Percentiles rank a stretch among this genome's conserved stretches.
Evolutionary conservation across 164 flowering plant species (phyloP).

Genomic region (Dillenia suffruticosa): DNA sequence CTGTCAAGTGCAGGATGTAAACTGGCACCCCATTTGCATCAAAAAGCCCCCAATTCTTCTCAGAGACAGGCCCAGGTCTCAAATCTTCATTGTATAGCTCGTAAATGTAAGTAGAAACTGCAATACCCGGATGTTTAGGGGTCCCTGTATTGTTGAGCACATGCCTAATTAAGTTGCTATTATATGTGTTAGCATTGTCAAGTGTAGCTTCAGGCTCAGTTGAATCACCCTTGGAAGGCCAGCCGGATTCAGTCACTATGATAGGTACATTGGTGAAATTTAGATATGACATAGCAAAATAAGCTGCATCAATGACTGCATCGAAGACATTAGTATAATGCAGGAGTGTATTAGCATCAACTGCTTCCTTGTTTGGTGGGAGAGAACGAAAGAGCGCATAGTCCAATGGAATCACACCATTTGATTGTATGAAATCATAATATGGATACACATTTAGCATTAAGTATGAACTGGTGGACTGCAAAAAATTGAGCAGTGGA

Average conservation of each 20-base stretch:
- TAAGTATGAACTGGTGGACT: slow-evolving; percentile 59
- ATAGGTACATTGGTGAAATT: slow-evolving; percentile 71
- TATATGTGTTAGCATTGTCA: slow-evolving; percentile 83
- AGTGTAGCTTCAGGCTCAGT: slow-evolving; percentile 64
- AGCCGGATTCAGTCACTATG: slow-evolving; percentile 74
- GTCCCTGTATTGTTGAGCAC: slow-evolving; percentile 83
- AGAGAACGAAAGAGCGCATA: slow-evolving; percentile 82
- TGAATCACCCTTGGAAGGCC: slow-evolving; percentile 84
- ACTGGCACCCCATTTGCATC: slow-evolving; percentile 61
- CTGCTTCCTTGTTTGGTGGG: slow-evolving; percentile 83
- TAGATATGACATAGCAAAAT: slow-evolving; percentile 68
- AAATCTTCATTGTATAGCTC: slow-evolving; percentile 89
- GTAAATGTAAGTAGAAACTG: slow-evolving; percentile 79
- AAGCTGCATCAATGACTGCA: slow-evolving; percentile 85
- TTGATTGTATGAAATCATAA: slow-evolving; percentile 77
- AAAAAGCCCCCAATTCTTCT: slow-evolving; percentile 93
- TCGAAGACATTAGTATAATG: slow-evolving; percentile 88
- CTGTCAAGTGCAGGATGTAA: slow-evolving; percentile 60
- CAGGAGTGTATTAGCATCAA: slow-evolving; percentile 77
- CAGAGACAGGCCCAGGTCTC: slow-evolving; percentile 68
- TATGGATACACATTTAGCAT: slow-evolving; percentile 92
- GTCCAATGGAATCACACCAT: slow-evolving; percentile 72
- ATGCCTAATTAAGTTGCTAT: slow-evolving; percentile 75
- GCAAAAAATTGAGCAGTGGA: slow-evolving; percentile 69
- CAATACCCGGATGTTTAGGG: slow-evolving; percentile 78